These are phyloP conservation scores for Ceratocystis smalleyi DNA, from an alignment of 2,329 filamentous ascomycete genomes.

Conservation along the genomic window DNA sequence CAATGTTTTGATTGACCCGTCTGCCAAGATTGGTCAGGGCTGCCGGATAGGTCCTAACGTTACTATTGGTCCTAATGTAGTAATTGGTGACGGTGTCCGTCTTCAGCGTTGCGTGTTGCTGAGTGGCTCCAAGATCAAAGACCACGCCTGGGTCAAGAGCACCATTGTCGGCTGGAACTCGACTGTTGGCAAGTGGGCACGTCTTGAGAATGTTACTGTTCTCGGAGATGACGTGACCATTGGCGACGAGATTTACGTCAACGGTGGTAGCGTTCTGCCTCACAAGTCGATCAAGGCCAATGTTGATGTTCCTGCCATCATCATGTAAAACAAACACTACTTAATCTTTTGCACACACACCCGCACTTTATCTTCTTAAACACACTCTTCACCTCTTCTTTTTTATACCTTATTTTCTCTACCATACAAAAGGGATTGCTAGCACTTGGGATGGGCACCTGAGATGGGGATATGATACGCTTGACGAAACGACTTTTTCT, in stretches of 20 bases:
- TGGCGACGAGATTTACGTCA: conserved; percentile 96
- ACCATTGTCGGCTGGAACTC: conserved; percentile 99
- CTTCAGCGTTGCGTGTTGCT: conserved; percentile 87
- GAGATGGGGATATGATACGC: conserved; percentile 14
- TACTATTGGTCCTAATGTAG: conserved; percentile 81
- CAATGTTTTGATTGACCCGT: conserved; percentile 87
- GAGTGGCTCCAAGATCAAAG: conserved; percentile 84
- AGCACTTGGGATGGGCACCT: conserved; percentile 16
- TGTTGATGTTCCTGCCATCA: conserved; percentile 63
- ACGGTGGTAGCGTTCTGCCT: conserved; percentile 83
- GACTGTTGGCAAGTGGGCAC: conserved; percentile 85
- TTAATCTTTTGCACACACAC: conserved; percentile 5
- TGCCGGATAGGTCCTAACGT: conserved; percentile 97
- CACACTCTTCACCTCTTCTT: conserved; percentile 13
- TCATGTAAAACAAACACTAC: conserved; percentile 37
- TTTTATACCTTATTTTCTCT: conserved; percentile 5
- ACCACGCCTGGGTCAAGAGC: conserved; percentile 97
- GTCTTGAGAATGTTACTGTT: conserved; percentile 94
- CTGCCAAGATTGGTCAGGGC: conserved; percentile 94
- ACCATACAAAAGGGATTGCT: conserved; percentile 11
- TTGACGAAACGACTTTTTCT: conserved; percentile 14
- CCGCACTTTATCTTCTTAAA: conserved; percentile 9
- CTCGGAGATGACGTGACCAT: conserved; percentile 95
- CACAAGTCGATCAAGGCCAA: conserved; percentile 99
- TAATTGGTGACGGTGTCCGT: conserved; percentile 84